phyloP scores from a whole-genome alignment of 2,329 filamentous ascomycete genomes.

The Colletotrichum agaves region DNA sequence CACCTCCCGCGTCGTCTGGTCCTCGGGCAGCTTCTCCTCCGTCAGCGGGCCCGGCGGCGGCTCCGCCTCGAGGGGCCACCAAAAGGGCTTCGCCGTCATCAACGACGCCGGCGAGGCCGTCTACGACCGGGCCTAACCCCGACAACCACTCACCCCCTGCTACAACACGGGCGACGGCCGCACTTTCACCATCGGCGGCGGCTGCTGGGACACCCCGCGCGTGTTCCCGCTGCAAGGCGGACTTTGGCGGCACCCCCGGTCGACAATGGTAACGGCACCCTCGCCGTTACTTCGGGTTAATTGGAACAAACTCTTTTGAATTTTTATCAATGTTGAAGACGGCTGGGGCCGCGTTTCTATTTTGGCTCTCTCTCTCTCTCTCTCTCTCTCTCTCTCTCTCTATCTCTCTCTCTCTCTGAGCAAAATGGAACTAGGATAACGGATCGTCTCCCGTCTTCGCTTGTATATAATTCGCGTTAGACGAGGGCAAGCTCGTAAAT shows the following conservation, averaged over 20 bases:
- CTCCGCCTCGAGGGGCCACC: neutral
- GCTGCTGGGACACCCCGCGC: constrained; percentile 15
- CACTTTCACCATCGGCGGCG: constrained; percentile 16
- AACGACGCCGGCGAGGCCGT: constrained; percentile 16
- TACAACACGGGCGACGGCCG: constrained; percentile 23
- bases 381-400: no score
- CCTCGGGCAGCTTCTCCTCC: neutral
- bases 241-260: constrained; percentile 13
- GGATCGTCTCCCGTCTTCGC: no score
- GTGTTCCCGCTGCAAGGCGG: constrained; percentile 16
- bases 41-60: neutral
- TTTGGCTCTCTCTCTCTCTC: no score
- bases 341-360: no score
- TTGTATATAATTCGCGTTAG: no score
- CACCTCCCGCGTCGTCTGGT: constrained; percentile 21
- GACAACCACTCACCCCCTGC: constrained; percentile 12
- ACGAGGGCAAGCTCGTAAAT: no score
- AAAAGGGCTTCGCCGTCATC: constrained; percentile 15
- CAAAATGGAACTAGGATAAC: no score
- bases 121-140: constrained; percentile 10
- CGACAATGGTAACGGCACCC: neutral
- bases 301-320: no score
- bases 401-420: no score
- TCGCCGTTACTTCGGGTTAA: neutral
- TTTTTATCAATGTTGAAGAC: no score